Evolutionary conservation across 352 stramenopile genomes (phyloP).

Genomic region (Globisporangium acanthophoron): DNA sequence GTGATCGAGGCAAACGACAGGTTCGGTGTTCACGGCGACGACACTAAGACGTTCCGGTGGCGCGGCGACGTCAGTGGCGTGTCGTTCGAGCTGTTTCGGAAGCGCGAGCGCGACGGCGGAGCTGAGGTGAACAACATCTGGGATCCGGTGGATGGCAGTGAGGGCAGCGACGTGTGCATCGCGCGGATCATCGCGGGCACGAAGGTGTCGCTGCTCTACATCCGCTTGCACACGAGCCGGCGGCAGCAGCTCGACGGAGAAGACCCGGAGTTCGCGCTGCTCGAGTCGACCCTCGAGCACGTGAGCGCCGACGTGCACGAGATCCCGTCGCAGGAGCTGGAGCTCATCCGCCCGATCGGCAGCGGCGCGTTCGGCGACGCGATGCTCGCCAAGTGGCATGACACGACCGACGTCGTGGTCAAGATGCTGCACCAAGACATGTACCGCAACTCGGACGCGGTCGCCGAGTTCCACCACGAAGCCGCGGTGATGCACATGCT

Average conservation of each 20-base stretch:
- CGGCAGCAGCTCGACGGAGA: neutral
- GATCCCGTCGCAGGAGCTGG: constrained; percentile 44
- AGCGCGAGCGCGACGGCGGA: neutral
- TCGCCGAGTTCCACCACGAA: constrained; percentile 63
- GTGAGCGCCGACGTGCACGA: constrained; percentile 32
- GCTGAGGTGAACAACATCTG: neutral
- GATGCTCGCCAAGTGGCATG: constrained; percentile 54
- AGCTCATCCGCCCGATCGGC: constrained; percentile 52
- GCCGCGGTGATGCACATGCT: constrained; percentile 69
- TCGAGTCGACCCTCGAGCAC: constrained; percentile 44
- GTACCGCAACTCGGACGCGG: constrained; percentile 32
- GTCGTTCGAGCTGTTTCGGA: constrained; percentile 52
- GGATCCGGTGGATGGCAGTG: constrained; percentile 12
- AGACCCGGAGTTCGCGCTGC: constrained; percentile 20
- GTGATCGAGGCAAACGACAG: constrained; percentile 36
- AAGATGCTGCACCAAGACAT: constrained; percentile 49
- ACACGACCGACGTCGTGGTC: constrained; percentile 51
- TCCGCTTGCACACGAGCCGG: constrained; percentile 26
- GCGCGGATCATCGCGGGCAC: constrained; percentile 49
- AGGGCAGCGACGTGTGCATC: constrained; percentile 35
- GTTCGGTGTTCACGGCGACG: constrained; percentile 36
- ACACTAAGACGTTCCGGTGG: constrained; percentile 66
- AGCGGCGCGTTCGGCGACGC: constrained; percentile 64
- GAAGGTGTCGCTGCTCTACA: constrained; percentile 61
- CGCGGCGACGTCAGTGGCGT: constrained; percentile 47